phyloP scores from a whole-genome alignment of 768 basidiomycete species.

The Cystobasidium onofrii region DNA sequence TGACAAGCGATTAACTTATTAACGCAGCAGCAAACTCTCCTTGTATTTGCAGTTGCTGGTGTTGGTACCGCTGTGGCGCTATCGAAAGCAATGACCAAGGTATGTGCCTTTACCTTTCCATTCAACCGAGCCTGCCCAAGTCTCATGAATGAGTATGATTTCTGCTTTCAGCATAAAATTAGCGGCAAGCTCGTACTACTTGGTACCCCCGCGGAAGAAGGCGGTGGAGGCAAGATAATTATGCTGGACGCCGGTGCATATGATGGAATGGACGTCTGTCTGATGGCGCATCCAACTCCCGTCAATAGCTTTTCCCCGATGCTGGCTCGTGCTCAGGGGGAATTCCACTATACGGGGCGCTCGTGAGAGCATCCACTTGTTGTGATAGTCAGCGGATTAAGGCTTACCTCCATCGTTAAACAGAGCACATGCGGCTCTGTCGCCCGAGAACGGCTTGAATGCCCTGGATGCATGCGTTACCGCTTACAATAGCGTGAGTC shows the following conservation, averaged over 20 bases:
- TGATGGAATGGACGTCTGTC: slow-evolving; percentile 64
- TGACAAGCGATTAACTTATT: not conserved
- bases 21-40: not conserved
- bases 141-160: too few relatives aligned
- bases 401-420: slow-evolving; percentile 48
- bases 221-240: slow-evolving; percentile 60
- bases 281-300: slow-evolving; percentile 48
- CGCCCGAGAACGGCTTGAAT: slow-evolving; percentile 77
- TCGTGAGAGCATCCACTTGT: not conserved
- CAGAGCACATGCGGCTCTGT: slow-evolving; percentile 43
- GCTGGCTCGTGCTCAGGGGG: not conserved
- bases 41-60: not conserved
- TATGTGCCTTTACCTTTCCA: not conserved
- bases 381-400: slow-evolving; percentile 58
- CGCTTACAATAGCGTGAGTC: slow-evolving; percentile 68
- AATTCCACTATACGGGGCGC: not conserved
- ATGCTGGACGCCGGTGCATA: slow-evolving; percentile 66
- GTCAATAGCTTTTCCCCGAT: not conserved
- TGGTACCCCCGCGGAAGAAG: slow-evolving; percentile 41
- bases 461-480: slow-evolving; percentile 80
- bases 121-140: too few relatives aligned
- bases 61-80: not conserved
- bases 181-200: not conserved
- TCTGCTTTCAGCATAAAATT: not conserved
- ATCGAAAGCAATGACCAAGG: not conserved